Percentiles rank a stretch among this genome's conserved stretches.
These are phyloP conservation scores for Fraxinus paxiana DNA, from an alignment of 305 asterid species.

Conservation along the genomic window DNA sequence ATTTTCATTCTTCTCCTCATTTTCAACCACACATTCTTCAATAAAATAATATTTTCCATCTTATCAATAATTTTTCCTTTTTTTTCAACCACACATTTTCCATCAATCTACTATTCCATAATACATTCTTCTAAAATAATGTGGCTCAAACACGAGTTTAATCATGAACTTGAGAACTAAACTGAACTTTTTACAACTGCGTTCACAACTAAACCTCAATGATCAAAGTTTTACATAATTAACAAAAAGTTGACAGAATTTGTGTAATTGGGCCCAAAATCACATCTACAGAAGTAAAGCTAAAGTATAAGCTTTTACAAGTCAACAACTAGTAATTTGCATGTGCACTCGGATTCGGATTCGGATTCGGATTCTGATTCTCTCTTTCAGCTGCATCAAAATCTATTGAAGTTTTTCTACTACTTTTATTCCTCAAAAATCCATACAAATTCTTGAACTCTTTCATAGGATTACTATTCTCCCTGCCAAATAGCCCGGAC, in stretches of 20 bases:
- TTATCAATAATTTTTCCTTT: no score
- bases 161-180: neutral
- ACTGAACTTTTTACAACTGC: neutral
- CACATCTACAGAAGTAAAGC: neutral
- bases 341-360: neutral
- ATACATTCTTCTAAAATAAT: no score
- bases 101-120: no score
- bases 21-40: no score
- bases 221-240: neutral
- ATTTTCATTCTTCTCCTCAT: no score
- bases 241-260: neutral
- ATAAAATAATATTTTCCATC: no score
- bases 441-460: slow-evolving; percentile 72
- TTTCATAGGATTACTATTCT: slow-evolving; percentile 42
- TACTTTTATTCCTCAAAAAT: slow-evolving; percentile 48
- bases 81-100: no score
- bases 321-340: neutral
- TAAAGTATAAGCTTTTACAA: neutral
- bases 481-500: slow-evolving; percentile 30
- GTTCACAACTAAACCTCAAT: neutral
- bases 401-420: slow-evolving; percentile 49
- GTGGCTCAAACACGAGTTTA: no score
- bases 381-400: slow-evolving; percentile 34
- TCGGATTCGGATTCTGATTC: slow-evolving; percentile 14
- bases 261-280: neutral